Evolutionary conservation across 768 basidiomycete species (phyloP), one percentile per base, ranked within the genome.

Genomic region (Nidularia sp.): DNA sequence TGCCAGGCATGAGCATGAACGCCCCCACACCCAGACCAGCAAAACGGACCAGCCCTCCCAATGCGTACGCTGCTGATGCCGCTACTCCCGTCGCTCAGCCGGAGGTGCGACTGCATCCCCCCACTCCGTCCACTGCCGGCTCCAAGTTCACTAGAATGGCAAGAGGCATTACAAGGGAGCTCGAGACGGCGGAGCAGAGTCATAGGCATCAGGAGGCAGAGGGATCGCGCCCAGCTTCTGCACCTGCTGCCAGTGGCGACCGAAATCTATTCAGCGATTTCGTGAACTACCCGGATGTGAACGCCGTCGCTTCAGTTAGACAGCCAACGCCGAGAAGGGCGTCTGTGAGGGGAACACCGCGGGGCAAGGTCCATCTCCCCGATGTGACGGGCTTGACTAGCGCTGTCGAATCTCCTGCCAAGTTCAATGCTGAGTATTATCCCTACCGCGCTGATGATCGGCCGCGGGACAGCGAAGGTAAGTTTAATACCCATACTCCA

Each of bases 301-400:
- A 64, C 41, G 57, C 57, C 34, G 60, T 43, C 47, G 41, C 54
- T 39, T 48, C 46, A 41, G 35, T 53, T 45, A 44, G 53, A 18
- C 57, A 57, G 34, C 36, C 60, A 10, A 58, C 61, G 15, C 57
- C 60, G 13, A 49, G 63, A 33, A 59, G 56, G 43, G 57, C 59
- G 9, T 54, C 62, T 9, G 47, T 60, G 34, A 60, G 60, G 53
- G 58, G 61, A 59, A 57, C 61, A 47, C 69, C 63, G 47, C 66
- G 62, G 47, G 70, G 69, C 31, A 75, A 74, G 34, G 63, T 90
- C 15, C 79, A 85, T 47, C 70, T 92, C 2, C 91, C 90, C 1
- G 92, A 93, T 59, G 83, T 94, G 3, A 94, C 92, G 6, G 92
- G 91, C 0, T 65, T 93, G 7, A 93, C 89, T 0, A 85, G 76